Evolutionary conservation across 2,329 filamentous ascomycete species (phyloP).

Genomic region (Aspergillus hiratsukae): DNA sequence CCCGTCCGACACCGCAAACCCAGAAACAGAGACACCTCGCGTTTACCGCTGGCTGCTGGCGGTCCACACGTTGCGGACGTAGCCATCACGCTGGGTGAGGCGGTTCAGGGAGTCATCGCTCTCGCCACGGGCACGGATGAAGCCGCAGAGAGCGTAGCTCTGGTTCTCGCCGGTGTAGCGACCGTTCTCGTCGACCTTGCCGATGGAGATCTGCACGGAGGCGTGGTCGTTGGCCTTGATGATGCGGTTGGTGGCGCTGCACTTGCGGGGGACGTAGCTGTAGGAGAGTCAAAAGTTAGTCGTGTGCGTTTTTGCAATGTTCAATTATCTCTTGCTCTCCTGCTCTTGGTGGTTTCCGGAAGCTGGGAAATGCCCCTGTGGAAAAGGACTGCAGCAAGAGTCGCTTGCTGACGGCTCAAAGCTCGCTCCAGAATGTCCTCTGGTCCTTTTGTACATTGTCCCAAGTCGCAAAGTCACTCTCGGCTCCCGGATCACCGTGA

Average conservation of each 20-base stretch:
- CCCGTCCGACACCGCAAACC: slow-evolving; percentile 12
- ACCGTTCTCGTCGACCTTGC: slow-evolving; percentile 98
- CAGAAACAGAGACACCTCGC: slow-evolving; percentile 1
- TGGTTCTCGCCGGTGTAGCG: slow-evolving; percentile 96
- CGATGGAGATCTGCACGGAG: slow-evolving; percentile 93
- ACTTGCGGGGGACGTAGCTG: slow-evolving; percentile 98
- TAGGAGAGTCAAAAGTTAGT: slow-evolving; percentile 11
- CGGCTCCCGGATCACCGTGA: not conserved
- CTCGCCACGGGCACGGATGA: slow-evolving; percentile 97
- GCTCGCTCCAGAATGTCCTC: not conserved
- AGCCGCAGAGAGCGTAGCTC: slow-evolving; percentile 94
- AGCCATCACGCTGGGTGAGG: slow-evolving; percentile 90
- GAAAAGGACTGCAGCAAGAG: not conserved
- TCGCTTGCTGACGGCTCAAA: not conserved
- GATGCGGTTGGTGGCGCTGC: slow-evolving; percentile 98
- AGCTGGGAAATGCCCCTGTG: not conserved
- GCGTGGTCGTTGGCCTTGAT: slow-evolving; percentile 99
- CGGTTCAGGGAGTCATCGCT: slow-evolving; percentile 95
- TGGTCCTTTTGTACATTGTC: not conserved
- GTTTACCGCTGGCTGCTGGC: slow-evolving; percentile 55
- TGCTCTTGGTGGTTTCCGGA: not conserved
- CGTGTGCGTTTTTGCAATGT: slow-evolving; percentile 10
- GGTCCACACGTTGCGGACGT: slow-evolving; percentile 96
- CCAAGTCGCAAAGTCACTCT: not conserved
- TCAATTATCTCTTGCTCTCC: slow-evolving; percentile 4